A percentile compares a stretch with the other conserved stretches of the same genome.
These are phyloP conservation scores for Ogataea nakhonphanomensis DNA, from an alignment of 805 yeast species.

Conservation along the genomic window DNA sequence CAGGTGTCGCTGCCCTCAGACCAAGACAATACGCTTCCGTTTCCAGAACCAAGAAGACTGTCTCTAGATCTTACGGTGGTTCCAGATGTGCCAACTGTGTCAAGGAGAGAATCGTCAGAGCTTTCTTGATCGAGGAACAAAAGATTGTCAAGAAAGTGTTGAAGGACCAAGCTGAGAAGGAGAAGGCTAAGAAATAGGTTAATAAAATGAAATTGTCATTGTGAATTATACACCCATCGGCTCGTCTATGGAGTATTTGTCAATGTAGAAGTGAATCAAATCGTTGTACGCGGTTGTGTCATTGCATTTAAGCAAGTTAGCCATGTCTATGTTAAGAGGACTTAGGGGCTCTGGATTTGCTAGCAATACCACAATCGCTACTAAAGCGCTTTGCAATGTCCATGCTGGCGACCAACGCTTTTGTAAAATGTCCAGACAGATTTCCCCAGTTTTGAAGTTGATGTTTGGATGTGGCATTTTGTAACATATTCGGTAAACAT, in stretches of 20 bases:
- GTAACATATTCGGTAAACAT: constrained; percentile 15
- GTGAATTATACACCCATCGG: constrained; percentile 9
- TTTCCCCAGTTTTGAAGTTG: constrained; percentile 56
- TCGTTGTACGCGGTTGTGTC: constrained; percentile 43
- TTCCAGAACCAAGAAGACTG: constrained; percentile 96
- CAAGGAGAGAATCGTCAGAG: constrained; percentile 98
- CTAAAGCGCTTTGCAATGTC: constrained; percentile 52
- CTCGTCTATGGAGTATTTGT: constrained; percentile 20
- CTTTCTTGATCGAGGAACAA: constrained; percentile 99
- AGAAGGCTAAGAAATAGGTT: constrained; percentile 46
- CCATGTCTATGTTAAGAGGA: constrained; percentile 68
- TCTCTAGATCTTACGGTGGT: constrained; percentile 99
- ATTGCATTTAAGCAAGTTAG: constrained; percentile 51
- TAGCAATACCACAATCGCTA: constrained; percentile 55
- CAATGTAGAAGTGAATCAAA: constrained; percentile 39
- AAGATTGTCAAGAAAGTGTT: constrained; percentile 99
- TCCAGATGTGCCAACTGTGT: constrained; percentile 97
- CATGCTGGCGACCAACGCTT: constrained; percentile 72
- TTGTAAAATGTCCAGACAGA: constrained; percentile 65
- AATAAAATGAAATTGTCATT: constrained; percentile 13
- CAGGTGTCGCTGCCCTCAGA: constrained; percentile 85
- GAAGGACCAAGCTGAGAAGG: constrained; percentile 92
- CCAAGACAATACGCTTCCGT: constrained; percentile 96
- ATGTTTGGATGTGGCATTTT: constrained; percentile 49
- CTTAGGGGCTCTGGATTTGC: constrained; percentile 69